Evolutionary conservation across 768 basidiomycete species (phyloP).

Genomic region (Vararia minispora): DNA sequence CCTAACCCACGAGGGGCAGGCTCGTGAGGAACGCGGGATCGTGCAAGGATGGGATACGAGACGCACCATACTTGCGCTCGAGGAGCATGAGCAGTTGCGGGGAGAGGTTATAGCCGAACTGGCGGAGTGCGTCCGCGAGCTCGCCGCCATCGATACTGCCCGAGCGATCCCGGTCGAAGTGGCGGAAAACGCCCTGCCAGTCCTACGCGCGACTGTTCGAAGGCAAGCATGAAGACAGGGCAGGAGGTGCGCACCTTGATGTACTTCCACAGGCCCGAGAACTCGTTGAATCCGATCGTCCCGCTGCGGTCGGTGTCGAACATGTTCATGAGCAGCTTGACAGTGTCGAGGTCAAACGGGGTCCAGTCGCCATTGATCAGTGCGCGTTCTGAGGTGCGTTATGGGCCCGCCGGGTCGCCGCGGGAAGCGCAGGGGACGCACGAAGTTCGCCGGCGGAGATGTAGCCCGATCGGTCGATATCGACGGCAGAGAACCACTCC

Average conservation of each 20-base stretch:
- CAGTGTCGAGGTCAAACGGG: constrained; percentile 77
- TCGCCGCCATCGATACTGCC: constrained; percentile 68
- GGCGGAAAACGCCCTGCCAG: constrained; percentile 77
- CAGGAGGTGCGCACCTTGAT: constrained; percentile 38
- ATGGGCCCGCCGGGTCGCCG: not conserved
- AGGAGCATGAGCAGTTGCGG: constrained; percentile 56
- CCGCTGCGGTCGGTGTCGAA: constrained; percentile 75
- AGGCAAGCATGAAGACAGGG: not conserved
- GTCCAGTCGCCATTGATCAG: constrained; percentile 62
- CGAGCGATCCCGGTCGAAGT: constrained; percentile 77
- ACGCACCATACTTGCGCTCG: constrained; percentile 70
- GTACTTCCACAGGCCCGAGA: constrained; percentile 72
- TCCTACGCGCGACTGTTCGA: constrained; percentile 29
- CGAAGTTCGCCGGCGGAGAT: constrained; percentile 60
- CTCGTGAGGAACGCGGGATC: not conserved
- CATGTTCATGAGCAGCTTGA: constrained; percentile 74
- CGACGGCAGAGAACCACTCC: constrained; percentile 63
- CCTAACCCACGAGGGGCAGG: constrained; percentile 37
- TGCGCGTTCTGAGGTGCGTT: constrained; percentile 27
- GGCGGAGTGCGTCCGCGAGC: constrained; percentile 53
- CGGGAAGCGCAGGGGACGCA: constrained; percentile 27
- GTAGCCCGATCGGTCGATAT: constrained; percentile 54
- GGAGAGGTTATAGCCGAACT: constrained; percentile 71
- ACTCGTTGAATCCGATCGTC: constrained; percentile 76
- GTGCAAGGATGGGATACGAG: not conserved